Percentiles rank a stretch among this genome's conserved stretches.
Conservation (phyloP, 1,139 yeast species). For the Lodderomyces theae region DNA sequence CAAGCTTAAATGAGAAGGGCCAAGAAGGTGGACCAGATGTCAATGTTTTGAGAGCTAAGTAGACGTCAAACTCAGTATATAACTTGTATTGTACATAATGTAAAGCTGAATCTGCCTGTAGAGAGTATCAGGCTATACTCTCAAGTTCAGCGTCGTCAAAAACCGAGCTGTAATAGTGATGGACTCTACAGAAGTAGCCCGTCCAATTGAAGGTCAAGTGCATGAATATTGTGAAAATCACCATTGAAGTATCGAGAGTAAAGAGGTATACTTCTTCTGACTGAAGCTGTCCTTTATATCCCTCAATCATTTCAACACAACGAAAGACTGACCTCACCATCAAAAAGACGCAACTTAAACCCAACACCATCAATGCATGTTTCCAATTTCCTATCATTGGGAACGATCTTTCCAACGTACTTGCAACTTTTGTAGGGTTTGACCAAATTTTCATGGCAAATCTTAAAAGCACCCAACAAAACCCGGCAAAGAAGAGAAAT, state of each 20-base stretch:
- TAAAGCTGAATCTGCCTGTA: no score
- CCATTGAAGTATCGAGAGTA: background rate
- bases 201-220: constrained; percentile 1
- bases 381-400: background rate
- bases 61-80: no score
- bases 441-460: background rate
- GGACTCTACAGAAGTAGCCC: background rate
- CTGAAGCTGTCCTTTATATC: background rate
- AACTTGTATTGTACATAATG: no score
- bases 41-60: no score
- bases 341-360: background rate
- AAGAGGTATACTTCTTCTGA: background rate
- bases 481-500: background rate
- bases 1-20: no score
- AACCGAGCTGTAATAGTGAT: background rate
- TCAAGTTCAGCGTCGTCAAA: background rate
- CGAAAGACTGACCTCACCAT: background rate
- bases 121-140: background rate
- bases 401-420: background rate
- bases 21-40: no score
- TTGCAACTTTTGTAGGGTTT: background rate
- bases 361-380: background rate
- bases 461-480: background rate
- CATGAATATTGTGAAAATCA: background rate
- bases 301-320: constrained; percentile 1